Conservation (phyloP, 2,329 filamentous ascomycete genomes). For the Chaetomium sp. region DNA sequence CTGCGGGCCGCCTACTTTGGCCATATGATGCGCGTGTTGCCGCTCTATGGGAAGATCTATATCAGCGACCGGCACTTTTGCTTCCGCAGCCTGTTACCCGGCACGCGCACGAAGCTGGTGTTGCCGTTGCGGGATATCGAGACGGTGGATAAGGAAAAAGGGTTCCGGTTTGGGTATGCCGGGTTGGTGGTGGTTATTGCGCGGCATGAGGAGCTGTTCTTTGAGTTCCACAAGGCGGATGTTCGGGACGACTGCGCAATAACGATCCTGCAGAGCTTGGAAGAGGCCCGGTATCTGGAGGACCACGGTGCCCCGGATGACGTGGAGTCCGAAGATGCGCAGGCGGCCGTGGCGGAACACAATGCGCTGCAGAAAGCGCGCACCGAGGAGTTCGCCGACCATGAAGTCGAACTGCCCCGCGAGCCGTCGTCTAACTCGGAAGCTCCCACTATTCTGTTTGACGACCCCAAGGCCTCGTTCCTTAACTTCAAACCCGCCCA, state of each 20-base stretch:
- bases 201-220: constrained; percentile 93
- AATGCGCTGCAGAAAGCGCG: constrained; percentile 73
- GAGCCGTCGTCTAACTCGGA: constrained; percentile 44
- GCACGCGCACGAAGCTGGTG: constrained; percentile 86
- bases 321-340: constrained; percentile 63
- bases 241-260: constrained; percentile 83
- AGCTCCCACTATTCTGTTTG: constrained; percentile 73
- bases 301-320: constrained; percentile 62
- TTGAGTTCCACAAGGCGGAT: constrained; percentile 76
- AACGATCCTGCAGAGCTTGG: constrained; percentile 69
- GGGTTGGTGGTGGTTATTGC: constrained; percentile 89
- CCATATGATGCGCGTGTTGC: constrained; percentile 82
- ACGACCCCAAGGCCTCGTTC: constrained; percentile 81
- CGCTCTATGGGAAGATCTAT: constrained; percentile 94
- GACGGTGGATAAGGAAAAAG: constrained; percentile 90
- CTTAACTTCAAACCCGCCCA: constrained; percentile 83
- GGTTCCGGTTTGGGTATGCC: constrained; percentile 85
- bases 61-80: constrained; percentile 83
- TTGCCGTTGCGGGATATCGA: constrained; percentile 86
- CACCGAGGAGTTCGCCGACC: constrained; percentile 43
- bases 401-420: constrained; percentile 45
- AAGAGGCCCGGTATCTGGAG: constrained; percentile 62
- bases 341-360: constrained; percentile 73
- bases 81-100: constrained; percentile 84
- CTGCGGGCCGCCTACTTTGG: constrained; percentile 87